Evolutionary conservation across 345 rosid species (phyloP), one percentile per base, ranked within the genome.

Genomic region (Euphorbia lathyris): DNA sequence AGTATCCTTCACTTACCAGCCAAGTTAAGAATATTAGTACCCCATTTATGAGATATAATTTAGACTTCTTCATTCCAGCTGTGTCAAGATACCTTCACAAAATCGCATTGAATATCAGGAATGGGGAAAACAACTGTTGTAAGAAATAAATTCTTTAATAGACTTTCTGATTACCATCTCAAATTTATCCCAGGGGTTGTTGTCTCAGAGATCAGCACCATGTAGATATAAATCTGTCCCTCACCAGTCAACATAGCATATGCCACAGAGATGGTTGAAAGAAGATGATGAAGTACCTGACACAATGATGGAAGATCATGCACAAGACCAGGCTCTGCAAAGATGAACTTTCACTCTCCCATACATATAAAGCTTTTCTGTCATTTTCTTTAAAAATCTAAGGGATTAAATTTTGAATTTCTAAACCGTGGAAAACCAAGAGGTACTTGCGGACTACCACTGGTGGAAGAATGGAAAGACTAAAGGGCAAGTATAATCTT

Each of bases 121-220:
- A 61, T 6, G 27, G 10, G 32, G 17, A 65, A 25, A 12, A 48
- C 9, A 59, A 71, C 36, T 19, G 47, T 36, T 27, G 65, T 13
- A 62, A 61, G 19, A 32, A 26, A 25, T 50, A 8, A 43, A 26
- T 27, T 20, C 47, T 42, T 38, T 27, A 63, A 53, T 16, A 23
- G 25, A 66, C 58, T 13, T 19, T 0, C 3, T 64, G 36, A 77
- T 66, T 84, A 93, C 98, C 98, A 93, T 88, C 97, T 89, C 82
- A 93, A 66, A 77, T 93, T 88, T 50, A 93, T 83, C 82, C 77
- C 94, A 3, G 98, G 98, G 51, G 97, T 89, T 11, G 97, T 93
- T 65, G 88, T 75, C 83, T 91, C 98, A 9, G 97, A 91, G 72
- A 93, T 81, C 50, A 93, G 83, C 74, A 86, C 86, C 97, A 91